Conservation (phyloP, 768 basidiomycete species). For the Agaricus subrufescens region DNA sequence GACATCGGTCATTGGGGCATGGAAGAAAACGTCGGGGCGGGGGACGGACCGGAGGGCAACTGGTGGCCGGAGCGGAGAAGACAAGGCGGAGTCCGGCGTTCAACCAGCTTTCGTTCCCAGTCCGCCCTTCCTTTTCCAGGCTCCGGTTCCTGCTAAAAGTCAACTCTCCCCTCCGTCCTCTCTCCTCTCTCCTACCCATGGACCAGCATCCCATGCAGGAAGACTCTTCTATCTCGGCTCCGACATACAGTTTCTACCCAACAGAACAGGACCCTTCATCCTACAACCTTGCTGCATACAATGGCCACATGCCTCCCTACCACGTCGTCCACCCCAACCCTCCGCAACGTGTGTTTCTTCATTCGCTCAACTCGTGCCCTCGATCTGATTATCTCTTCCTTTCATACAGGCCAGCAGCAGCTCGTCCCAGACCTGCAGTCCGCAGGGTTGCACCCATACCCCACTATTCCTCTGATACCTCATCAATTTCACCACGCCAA, state of each 20-base stretch:
- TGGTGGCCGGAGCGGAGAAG: conserved; percentile 13
- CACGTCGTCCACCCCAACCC: conserved; percentile 53
- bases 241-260: conserved; percentile 10
- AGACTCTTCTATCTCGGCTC: conserved; percentile 35
- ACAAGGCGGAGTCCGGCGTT: conserved; percentile 22
- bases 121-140: conserved; percentile 10
- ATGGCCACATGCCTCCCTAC: conserved; percentile 55
- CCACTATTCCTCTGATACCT: conserved; percentile 62
- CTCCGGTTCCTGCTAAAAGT: background rate
- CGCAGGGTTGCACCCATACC: conserved; percentile 32
- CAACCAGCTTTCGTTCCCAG: conserved; percentile 13
- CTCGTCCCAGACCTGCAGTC: conserved; percentile 62
- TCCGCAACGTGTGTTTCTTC: conserved; percentile 69
- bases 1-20: background rate
- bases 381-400: conserved; percentile 59
- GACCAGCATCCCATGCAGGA: conserved; percentile 44
- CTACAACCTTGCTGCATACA: conserved; percentile 47
- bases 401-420: conserved; percentile 45
- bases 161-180: conserved; percentile 23
- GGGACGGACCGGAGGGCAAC: conserved; percentile 8
- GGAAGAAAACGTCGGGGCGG: background rate
- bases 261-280: conserved; percentile 42
- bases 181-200: conserved; percentile 34
- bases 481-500: conserved; percentile 56
- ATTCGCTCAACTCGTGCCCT: conserved; percentile 49